Conservation (phyloP, 257 asterid genomes). For the Solanum tarijense region DNA sequence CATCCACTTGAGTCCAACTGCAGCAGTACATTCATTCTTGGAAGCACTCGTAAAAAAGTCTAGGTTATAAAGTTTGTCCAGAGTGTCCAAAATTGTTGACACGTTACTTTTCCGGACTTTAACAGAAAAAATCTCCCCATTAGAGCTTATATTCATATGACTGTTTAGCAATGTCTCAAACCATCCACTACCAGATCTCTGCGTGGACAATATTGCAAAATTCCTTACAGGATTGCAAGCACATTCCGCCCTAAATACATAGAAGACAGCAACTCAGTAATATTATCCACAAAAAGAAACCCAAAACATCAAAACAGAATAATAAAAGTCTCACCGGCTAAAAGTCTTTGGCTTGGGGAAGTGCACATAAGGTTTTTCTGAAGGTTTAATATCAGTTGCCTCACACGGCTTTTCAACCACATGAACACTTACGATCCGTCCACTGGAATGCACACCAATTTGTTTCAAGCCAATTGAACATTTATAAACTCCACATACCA, state of each 20-base stretch:
- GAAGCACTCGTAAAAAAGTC: slow-evolving; percentile 87
- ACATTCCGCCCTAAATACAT: slow-evolving; percentile 57
- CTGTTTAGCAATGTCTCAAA: slow-evolving; percentile 78
- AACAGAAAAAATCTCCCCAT: slow-evolving; percentile 91
- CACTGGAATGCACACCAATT: slow-evolving; percentile 27
- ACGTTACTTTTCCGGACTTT: slow-evolving; percentile 57
- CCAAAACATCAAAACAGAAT: background rate
- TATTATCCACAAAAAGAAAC: background rate
- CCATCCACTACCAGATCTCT: slow-evolving; percentile 99
- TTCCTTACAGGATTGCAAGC: slow-evolving; percentile 70
- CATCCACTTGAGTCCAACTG: slow-evolving; percentile 98
- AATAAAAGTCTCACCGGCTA: slow-evolving; percentile 42
- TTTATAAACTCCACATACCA: slow-evolving; percentile 74
- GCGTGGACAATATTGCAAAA: slow-evolving; percentile 85
- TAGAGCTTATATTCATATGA: slow-evolving; percentile 79
- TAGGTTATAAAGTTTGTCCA: slow-evolving; percentile 74
- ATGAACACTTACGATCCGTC: slow-evolving; percentile 26
- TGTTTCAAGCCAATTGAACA: slow-evolving; percentile 70
- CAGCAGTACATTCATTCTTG: slow-evolving; percentile 94
- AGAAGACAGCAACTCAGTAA: slow-evolving; percentile 1
- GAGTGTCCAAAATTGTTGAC: slow-evolving; percentile 62
- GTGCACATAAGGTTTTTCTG: slow-evolving; percentile 54
- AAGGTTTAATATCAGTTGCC: slow-evolving; percentile 32
- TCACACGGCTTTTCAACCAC: slow-evolving; percentile 52
- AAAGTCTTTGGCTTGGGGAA: slow-evolving; percentile 75